Evolutionary conservation across 257 asterid species (phyloP), one percentile per base, ranked within the genome.

Genomic region (Solanum habrochaites): DNA sequence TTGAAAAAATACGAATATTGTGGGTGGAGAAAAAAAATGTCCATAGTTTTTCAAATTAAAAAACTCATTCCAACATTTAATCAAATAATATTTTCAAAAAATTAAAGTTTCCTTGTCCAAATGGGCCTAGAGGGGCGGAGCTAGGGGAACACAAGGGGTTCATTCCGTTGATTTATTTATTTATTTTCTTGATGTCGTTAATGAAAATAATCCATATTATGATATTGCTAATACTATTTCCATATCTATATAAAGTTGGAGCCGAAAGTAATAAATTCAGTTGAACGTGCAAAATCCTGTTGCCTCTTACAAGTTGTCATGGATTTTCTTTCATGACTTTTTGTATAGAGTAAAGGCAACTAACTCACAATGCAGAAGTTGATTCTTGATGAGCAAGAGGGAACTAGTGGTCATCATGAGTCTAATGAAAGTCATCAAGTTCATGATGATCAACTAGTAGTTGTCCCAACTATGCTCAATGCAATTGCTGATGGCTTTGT

Each of bases 401-500:
- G 90, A 82, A 86, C 58, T 4, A 47, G 62, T 7, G 87, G 66
- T 49, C 35, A 11, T 66, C 37, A 27, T 60, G 92, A 90, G n/a
- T 86, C 91, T 20, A 91, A 89, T 52, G 90, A 87, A 49, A 80
- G 73, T 25, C 64, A 25, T 60, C 86, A 83, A 83, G 78, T 58
- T 60, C 92, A 88, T 20, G 87, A 82, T 74, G 87, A 82, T 74
- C 91, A 86, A 60, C 78, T 89, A 27, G 85, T 89, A 40, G 90
- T 91, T 75, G 91, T 91, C 71, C 95, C 97, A 18, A 80, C 66
- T 6, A 69, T 70, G 35, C 85, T 85, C 74, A 35, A 84, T 80
- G 39, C 92, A 45, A 88, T 90, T 16, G 91, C 87, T 11, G 94
- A 91, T 67, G 90, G 96, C 67, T 93, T 93, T 69, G 94, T 93